Base-by-base conservation (phyloP, 306 rosid species). In the Echinosophora koreensis region DNA sequence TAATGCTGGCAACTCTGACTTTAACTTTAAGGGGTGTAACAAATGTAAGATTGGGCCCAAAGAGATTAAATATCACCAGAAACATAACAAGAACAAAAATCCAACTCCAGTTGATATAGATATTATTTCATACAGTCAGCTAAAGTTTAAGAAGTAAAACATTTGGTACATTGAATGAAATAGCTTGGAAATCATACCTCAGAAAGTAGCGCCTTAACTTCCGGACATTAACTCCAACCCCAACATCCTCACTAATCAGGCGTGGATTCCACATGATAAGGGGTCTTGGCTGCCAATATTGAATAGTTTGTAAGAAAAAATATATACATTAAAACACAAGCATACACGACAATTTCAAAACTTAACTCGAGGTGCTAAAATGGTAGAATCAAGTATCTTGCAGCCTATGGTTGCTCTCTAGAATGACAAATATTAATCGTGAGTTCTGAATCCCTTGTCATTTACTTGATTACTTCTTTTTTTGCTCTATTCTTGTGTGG, bases 211-310 rank as follows among this genome's bases (percentile, higher is more conserved):
- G 91, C 86, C 93, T 89, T 84, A 95, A 83, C 62, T 82, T 84
- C 68, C 98, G 88, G 59, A 92, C 97, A 18, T 95, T 95, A 38
- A 86, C 77, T 47, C 98, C 98, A 69, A 95, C 97, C 70, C 98
- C 97, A n/a, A 95, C 97, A 83, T 95, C 97, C 76, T 87, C 97
- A 32, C 97, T 90, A 58, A 92, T 75, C 83, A 95, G 83, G 78
- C 97, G 97, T 4, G 98, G 98, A 66, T 95, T 92, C 98, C 97
- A 95, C 98, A 95, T 95, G 79, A 92, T 82, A 63, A 95, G 98
- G 77, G 98, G 97, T 81, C 88, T 89, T 58, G 93, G 97, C 98
- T 94, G 91, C 69, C 64, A 82, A 70, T 51, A 67, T 60, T 38
- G 68, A 66, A 30, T 6, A 79, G 73, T 59, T 84, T 59, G 65